Base-by-base conservation (phyloP, 2,329 filamentous ascomycete species). In the Trichoderma koningii region DNA sequence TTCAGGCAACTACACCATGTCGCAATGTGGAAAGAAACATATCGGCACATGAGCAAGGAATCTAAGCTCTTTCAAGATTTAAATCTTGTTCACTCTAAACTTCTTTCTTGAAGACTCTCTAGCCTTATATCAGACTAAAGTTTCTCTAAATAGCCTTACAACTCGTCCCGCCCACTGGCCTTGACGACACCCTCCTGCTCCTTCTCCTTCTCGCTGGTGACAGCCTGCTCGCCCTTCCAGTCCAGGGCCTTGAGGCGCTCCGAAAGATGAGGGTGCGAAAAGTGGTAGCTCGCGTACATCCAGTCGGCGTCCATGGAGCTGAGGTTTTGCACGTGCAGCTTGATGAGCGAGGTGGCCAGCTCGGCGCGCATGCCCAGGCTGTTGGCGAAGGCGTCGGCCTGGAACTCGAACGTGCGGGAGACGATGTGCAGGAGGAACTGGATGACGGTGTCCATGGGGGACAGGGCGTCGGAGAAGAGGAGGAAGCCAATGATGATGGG, bases 281-380 rank as follows among this genome's bases (percentile, higher is more conserved):
- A 97, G 81, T 99, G 93, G 83, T 98, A 99, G 79, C 90, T 96
- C 62, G 95, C 95, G 78, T 96, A 99, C 85, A 97, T 88, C 90
- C 91, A 96, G 79, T 99, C 96, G 30, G 95, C 95, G 73, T 99
- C 95, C 94, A 99, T 98, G 67, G 92, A 96, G 79, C 92, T 96
- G 70, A 99, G 84, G 76, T 99, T 99, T 82, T 98, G 93, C 73
- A 97, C 92, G 80, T 99, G 96, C 60, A 99, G 90, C 82, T 97
- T 97, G 80, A 99, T 93, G 68, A 99, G 86, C 23, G 92, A 95
- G 68, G 87, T 84, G 50, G 93, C 92, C 60, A 99, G 88, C 77
- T 97, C 89, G 52, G 86, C 81, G 60, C 89, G 87, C 80, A 94
- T 97, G 61, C 95, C 95, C 10, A 97, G 88, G 56, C 88, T 83